Base-by-base conservation (phyloP, 169 alveolate genomes). In the Eimeria sp. region DNA sequence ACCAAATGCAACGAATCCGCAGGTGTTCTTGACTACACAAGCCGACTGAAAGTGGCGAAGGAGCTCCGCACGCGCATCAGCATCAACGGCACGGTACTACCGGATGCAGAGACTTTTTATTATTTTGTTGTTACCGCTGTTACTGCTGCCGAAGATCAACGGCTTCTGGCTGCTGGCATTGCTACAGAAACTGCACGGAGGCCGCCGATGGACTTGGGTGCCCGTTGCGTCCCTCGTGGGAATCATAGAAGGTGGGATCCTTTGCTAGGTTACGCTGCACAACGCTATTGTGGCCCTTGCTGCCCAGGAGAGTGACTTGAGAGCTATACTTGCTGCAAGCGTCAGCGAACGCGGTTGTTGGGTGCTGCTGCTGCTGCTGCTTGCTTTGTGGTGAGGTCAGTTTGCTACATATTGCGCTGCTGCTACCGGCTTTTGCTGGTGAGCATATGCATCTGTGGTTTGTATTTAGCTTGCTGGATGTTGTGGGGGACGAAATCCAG, bases 161-260 rank as follows among this genome's bases (percentile, higher is more conserved):
- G 76, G 54, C 74, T 83, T 52, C 56, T 83, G 90, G 90, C 76
- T 83, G 90, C 90, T 33, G 58, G 77, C 49, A 60, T 60, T 37
- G 90, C 90, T 58, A 60, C 90, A 6, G 77, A 83, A 54, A 62
- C 90, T 37, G 33, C 90, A n/a, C 37, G 90, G 37, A 60, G 58
- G 20, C 58, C 90, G 13, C 90, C 90, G 74, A 77, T 60, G 77
- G 60, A 83, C 56, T 27, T 83, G n/a, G 49, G 30, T 27, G 76
- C 90, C 33, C 54, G 77, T 25, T 58, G 76, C 49, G 60, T 83
- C 77, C 4, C 77, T 30, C 90, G 58, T 30, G 77, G 25, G 30
- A 30, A 83, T 62, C 90, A 58, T 83, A 83, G 27, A 23, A 54
- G 60, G 43, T 83, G 90, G 90, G 58, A 60, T 13, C 20, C 23